Base-by-base conservation (phyloP, 306 rosid genomes). In the Begonia fuchsioides region DNA sequence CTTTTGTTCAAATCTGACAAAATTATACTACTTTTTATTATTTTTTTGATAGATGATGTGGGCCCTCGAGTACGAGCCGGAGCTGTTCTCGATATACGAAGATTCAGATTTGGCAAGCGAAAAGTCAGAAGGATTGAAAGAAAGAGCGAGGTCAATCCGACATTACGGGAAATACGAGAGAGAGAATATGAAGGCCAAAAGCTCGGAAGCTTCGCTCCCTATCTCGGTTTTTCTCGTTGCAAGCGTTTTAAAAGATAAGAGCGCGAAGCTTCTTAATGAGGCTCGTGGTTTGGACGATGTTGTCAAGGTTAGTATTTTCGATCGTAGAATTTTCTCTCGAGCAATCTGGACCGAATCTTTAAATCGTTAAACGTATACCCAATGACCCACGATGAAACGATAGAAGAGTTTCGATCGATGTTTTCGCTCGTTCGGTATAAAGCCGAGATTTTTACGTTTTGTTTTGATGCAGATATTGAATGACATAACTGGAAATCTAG, bases 31-130 rank as follows among this genome's bases (percentile, higher is more conserved):
- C 50, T 61, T 40, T 56, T 65, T 11, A 57, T 20, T 48, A 39
- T 58, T 20, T 45, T 44, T 58, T 66, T 48, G 51, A 66, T 84
- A 92, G 98, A 92, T 92, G 98, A 92, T 92, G 98, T 92, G 98
- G 98, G 96, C 98, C 41, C 72, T 92, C 41, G 98, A 92, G 57
- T 92, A 82, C 10, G 98, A 92, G 55, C 98, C 98, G 20, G 76
- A 70, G 32, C 55, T 82, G 60, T 86, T 63, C 68, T 53, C 43
- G 15, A 47, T 77, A 64, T 92, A 92, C 52, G 94, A 92, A 70
- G 87, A 80, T 39, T 53, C 93, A 46, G 64, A 69, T 26, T 44
- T 68, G 17, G 64, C 63, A 54, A 60, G 59, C 18, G 72, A 64
- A 52, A 79, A 59, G 49, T 58, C 58, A 0, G 80, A 67, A 66